Percentiles rank a stretch among this genome's conserved stretches.
Conservation (phyloP, 768 basidiomycete species). For the Phallus indusiatus region DNA sequence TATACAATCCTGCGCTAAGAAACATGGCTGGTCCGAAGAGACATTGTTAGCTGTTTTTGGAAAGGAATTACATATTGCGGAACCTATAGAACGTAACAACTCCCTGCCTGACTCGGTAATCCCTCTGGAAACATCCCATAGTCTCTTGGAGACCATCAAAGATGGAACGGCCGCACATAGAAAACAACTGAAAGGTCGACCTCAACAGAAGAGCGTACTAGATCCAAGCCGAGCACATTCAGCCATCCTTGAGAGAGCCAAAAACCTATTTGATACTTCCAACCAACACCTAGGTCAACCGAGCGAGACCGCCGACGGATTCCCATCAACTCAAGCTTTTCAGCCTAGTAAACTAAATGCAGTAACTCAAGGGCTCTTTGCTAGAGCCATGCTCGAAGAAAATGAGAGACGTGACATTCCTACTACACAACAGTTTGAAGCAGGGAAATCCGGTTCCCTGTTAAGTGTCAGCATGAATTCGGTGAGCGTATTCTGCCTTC, state of each 20-base stretch:
- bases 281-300: neutral
- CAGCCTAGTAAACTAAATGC: constrained; percentile 10
- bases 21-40: constrained; percentile 40
- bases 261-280: constrained; percentile 21
- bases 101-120: constrained; percentile 8
- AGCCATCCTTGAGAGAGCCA: constrained; percentile 30
- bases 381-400: neutral
- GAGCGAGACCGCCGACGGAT: neutral
- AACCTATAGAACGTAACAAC: constrained; percentile 19
- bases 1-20: constrained; percentile 60
- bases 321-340: constrained; percentile 14
- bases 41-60: constrained; percentile 46
- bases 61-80: constrained; percentile 30
- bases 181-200: constrained; percentile 33
- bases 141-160: constrained; percentile 48
- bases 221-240: constrained; percentile 32
- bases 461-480: neutral
- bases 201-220: constrained; percentile 34
- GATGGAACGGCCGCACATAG: constrained; percentile 33
- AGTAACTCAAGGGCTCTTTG: neutral
- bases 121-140: constrained; percentile 22
- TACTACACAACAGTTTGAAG: constrained; percentile 10
- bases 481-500: constrained; percentile 8
- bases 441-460: neutral
- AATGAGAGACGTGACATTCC: neutral